Conservation (phyloP, 768 basidiomycete genomes). For the Tricholomella constricta region DNA sequence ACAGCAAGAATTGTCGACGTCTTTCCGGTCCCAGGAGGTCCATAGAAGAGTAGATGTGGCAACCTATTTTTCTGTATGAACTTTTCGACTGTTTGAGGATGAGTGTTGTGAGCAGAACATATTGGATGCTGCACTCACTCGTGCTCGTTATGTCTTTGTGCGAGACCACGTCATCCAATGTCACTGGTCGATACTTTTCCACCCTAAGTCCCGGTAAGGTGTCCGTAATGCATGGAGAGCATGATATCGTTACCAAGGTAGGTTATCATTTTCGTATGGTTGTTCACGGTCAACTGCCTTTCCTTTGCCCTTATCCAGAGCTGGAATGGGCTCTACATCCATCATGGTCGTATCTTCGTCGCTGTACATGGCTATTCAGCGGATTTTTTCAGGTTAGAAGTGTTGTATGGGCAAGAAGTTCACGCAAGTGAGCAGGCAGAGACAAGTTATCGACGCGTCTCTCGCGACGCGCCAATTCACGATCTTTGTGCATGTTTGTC, state of each 20-base stretch:
- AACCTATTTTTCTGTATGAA: constrained; percentile 95
- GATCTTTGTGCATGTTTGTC: constrained; percentile 9
- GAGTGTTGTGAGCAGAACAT: constrained; percentile 11
- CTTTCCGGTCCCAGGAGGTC: constrained; percentile 98
- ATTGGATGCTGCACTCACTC: constrained; percentile 55
- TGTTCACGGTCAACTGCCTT: constrained; percentile 51
- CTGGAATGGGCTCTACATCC: constrained; percentile 43
- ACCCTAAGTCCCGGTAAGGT: constrained; percentile 61
- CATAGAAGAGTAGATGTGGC: constrained; percentile 96
- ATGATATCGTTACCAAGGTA: constrained; percentile 73
- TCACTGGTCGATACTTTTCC: constrained; percentile 94
- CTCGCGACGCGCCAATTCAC: constrained; percentile 7
- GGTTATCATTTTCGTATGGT: constrained; percentile 57
- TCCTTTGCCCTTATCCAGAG: constrained; percentile 67
- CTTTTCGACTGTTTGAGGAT: constrained; percentile 71
- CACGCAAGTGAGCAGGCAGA: background rate
- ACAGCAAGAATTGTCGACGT: constrained; percentile 97
- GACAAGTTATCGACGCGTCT: constrained; percentile 10
- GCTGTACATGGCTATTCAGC: constrained; percentile 46
- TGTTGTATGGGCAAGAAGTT: background rate
- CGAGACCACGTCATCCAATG: constrained; percentile 92
- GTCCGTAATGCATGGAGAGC: constrained; percentile 1
- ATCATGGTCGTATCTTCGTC: constrained; percentile 58
- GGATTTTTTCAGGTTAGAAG: background rate
- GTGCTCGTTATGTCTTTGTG: constrained; percentile 95